Base-by-base conservation (phyloP, 2,329 filamentous ascomycete genomes). In the Neonectria coccinea region DNA sequence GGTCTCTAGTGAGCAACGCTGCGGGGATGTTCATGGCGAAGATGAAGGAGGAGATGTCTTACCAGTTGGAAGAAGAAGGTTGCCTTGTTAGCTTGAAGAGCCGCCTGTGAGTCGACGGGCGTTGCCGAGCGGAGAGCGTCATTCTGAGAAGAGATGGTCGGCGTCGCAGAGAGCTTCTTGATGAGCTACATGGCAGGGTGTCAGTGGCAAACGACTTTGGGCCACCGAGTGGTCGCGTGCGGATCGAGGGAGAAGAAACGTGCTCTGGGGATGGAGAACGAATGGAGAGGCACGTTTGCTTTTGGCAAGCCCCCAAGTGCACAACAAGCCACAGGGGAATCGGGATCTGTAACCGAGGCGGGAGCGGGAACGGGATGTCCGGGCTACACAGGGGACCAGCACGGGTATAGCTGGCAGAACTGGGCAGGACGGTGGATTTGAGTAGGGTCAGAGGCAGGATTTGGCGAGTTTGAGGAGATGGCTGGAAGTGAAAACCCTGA, bases 21-120 rank as follows among this genome's bases (percentile, higher is more conserved):
- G 36, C 52, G 51, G 70, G 66, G 29, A 74, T 73, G 42, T 74
- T 71, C 72, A 74, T 74, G 64, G 39, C 61, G 69, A 54, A 67
- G 63, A 31, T 70, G 22, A 56, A 68, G 56, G 63, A 63, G 66
- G 42, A 50, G 18, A 25, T 20, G 56, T 64, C 89, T 78, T 88
- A 97, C 94, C 80, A 99, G 85, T 80, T 96, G 92, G 79, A 98
- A 98, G 86, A 99, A 99, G 82, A 99, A 99, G 11, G 95, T 97
- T 61, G 95, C 95, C 82, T 97, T 97, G 82, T 99, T 99, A 62
- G 95, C 96, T 80, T 97, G 94, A 54, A 98, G 85, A 50, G 94
- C 91, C 54, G 91, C 89, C 81, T 97, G 94, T n/a, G 94, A 90
- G 78, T 97, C 94, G 70, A 85, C 76, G 54, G 82, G 79, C 53